phyloP scores from a whole-genome alignment of 306 rosid genomes.

The Carpinus viminea region DNA sequence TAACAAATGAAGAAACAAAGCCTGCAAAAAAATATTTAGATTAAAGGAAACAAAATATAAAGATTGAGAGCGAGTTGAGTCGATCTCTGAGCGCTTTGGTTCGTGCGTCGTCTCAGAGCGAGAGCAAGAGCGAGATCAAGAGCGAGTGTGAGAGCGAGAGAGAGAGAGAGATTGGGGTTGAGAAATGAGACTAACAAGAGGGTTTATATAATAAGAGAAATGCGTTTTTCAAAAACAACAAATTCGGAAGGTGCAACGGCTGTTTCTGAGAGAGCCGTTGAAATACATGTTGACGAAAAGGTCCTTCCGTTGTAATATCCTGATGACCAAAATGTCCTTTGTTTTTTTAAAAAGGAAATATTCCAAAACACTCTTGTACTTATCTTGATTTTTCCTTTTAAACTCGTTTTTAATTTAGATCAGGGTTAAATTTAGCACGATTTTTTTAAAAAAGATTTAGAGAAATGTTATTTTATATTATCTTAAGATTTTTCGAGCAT shows the following conservation, averaged over 20 bases:
- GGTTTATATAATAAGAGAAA: neutral
- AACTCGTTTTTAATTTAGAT: no score
- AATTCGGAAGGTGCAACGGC: neutral
- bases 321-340: no score
- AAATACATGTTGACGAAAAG: neutral
- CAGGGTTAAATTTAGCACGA: no score
- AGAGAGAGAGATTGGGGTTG: neutral
- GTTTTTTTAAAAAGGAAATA: no score
- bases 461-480: no score
- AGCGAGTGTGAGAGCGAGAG: neutral
- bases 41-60: neutral
- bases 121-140: neutral
- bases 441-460: no score
- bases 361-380: no score
- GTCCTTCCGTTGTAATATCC: neutral
- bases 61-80: neutral
- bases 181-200: neutral
- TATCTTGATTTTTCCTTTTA: no score
- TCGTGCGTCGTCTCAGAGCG: neutral
- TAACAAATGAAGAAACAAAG: neutral
- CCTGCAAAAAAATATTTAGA: neutral
- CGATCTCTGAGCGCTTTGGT: neutral
- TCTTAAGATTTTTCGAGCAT: no score
- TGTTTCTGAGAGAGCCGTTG: neutral
- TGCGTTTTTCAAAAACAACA: no score